Evolutionary conservation across 495 filamentous ascomycete genomes (phyloP).

Genomic region (Penicillium silybi): DNA sequence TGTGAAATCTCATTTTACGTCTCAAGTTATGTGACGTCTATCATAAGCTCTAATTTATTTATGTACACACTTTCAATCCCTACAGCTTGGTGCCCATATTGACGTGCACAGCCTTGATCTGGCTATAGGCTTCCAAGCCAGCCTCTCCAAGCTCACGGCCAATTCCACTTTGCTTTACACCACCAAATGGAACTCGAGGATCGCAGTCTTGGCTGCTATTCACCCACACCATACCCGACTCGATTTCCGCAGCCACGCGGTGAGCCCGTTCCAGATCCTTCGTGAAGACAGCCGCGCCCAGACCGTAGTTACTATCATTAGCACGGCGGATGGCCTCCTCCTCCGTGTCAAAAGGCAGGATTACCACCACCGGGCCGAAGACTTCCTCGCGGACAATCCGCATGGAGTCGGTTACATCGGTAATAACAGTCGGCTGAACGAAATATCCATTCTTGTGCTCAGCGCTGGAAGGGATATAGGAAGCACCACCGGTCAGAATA

Average conservation of each 20-base stretch:
- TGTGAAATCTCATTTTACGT: not conserved
- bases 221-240: conserved; percentile 96
- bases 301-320: conserved; percentile 82
- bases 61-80: not conserved
- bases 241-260: conserved; percentile 74
- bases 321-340: conserved; percentile 77
- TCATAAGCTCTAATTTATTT: conserved; percentile 6
- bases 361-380: conserved; percentile 86
- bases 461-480: conserved; percentile 52
- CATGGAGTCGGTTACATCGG: conserved; percentile 63
- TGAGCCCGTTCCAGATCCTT: conserved; percentile 74
- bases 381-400: conserved; percentile 68
- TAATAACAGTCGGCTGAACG: conserved; percentile 69
- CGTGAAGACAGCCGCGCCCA: conserved; percentile 85
- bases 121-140: conserved; percentile 71
- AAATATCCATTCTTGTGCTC: conserved; percentile 56
- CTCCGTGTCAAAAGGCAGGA: conserved; percentile 75
- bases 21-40: not conserved
- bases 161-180: conserved; percentile 92
- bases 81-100: conserved; percentile 55
- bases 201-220: conserved; percentile 77
- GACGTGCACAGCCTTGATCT: conserved; percentile 75
- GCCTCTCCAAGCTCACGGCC: conserved; percentile 84
- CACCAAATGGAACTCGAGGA: conserved; percentile 78
- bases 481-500: conserved; percentile 67